These are phyloP conservation scores for Coemansia javaensis DNA, from an alignment of 192 early-diverging fungal genomes.

Conservation along the genomic window DNA sequence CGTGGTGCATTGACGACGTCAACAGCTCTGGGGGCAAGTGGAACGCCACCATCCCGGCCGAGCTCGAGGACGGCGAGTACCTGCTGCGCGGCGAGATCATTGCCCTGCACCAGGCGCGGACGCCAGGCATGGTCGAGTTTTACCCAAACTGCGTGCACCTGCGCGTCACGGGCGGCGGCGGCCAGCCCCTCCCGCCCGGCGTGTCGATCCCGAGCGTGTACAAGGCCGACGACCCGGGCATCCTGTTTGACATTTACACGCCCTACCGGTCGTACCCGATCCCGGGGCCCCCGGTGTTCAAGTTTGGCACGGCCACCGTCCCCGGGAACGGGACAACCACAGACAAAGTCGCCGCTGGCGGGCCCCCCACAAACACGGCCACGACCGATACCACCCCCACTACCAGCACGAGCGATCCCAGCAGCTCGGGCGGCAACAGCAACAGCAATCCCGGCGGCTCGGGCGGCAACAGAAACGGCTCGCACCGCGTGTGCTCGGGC, in stretches of 20 bases:
- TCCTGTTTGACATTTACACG: constrained; percentile 18
- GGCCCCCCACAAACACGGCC: no score
- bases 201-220: constrained; percentile 19
- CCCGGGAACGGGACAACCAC: not conserved
- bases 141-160: constrained; percentile 32
- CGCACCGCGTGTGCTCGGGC: not conserved
- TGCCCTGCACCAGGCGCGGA: constrained; percentile 2
- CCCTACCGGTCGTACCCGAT: constrained; percentile 13
- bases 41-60: not conserved
- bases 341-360: no score
- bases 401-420: no score
- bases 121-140: constrained; percentile 3
- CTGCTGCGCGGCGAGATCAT: constrained; percentile 6
- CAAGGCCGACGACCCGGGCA: constrained; percentile 13
- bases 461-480: no score
- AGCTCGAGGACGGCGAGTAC: constrained; percentile 6
- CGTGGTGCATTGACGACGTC: constrained; percentile 8
- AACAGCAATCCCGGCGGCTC: no score
- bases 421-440: no score
- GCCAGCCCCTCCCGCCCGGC: constrained; percentile 6
- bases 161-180: constrained; percentile 10
- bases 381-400: no score
- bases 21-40: not conserved
- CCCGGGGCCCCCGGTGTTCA: constrained; percentile 23
- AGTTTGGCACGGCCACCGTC: no score